Evolutionary conservation across 2,329 filamentous ascomycete genomes (phyloP).

Genomic region (Hypoxylon sp.): DNA sequence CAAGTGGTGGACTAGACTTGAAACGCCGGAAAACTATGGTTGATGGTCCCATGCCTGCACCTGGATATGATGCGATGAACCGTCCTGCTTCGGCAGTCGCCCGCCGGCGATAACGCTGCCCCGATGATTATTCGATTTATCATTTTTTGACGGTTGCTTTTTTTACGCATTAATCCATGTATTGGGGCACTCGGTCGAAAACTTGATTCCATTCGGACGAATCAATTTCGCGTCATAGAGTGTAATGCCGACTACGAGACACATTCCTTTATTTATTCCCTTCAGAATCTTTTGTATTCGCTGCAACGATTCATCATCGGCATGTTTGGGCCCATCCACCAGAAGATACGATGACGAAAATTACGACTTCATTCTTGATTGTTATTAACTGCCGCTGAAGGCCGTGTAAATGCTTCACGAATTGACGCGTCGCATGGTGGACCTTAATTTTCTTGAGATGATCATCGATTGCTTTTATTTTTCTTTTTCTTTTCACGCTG

Average conservation of each 20-base stretch:
- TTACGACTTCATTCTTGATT: conserved; percentile 58
- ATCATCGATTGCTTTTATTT: conserved; percentile 43
- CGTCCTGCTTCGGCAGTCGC: conserved; percentile 64
- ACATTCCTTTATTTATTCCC: conserved; percentile 49
- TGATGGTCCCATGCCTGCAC: conserved; percentile 68
- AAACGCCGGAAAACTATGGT: conserved; percentile 86
- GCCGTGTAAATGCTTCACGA: conserved; percentile 56
- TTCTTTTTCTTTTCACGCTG: conserved; percentile 49
- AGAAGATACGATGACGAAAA: conserved; percentile 58
- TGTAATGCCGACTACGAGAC: conserved; percentile 45
- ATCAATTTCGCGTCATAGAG: conserved; percentile 40
- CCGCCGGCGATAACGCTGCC: conserved; percentile 51
- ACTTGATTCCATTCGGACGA: conserved; percentile 42
- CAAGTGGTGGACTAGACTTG: conserved; percentile 74
- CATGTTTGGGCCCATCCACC: conserved; percentile 51
- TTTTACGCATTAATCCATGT: conserved; percentile 46
- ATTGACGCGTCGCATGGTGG: conserved; percentile 54
- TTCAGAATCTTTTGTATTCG: conserved; percentile 57
- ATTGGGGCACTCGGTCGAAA: conserved; percentile 46
- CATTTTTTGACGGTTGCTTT: conserved; percentile 24
- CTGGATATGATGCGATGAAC: conserved; percentile 66
- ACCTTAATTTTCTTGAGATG: conserved; percentile 53
- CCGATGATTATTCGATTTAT: conserved; percentile 15
- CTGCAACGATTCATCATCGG: conserved; percentile 55
- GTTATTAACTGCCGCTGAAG: conserved; percentile 54